phyloP scores from a whole-genome alignment of 257 asterid species.

The Gentiana dahurica region DNA sequence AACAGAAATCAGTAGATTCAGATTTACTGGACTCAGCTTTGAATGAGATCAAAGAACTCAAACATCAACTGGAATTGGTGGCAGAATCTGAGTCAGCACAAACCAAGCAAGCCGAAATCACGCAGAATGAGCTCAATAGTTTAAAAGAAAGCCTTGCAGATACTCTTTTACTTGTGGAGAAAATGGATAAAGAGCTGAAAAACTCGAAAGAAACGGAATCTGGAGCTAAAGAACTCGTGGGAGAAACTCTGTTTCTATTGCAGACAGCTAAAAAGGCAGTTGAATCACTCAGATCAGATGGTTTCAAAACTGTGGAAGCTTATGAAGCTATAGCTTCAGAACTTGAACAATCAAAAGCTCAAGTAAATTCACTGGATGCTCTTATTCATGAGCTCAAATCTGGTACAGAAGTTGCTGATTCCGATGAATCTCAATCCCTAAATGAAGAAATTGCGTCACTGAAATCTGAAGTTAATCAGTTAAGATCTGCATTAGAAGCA shows the following conservation, averaged over 20 bases:
- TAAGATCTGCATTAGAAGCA: slow-evolving; percentile 54
- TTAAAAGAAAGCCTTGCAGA: slow-evolving; percentile 43
- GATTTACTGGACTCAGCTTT: slow-evolving; percentile 46
- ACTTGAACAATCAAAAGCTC: slow-evolving; percentile 62
- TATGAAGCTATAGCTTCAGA: slow-evolving; percentile 37
- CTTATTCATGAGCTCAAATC: slow-evolving; percentile 46
- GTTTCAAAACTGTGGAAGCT: slow-evolving; percentile 38
- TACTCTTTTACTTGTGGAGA: slow-evolving; percentile 46
- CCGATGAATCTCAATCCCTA: slow-evolving; percentile 12
- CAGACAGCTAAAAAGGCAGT: slow-evolving; percentile 53
- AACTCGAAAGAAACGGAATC: slow-evolving; percentile 58
- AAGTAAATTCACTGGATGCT: slow-evolving; percentile 42
- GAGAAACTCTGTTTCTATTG: slow-evolving; percentile 57
- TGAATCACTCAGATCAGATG: slow-evolving; percentile 49
- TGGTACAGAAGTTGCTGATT: slow-evolving; percentile 11
- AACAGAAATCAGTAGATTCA: slow-evolving; percentile 34
- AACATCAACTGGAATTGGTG: slow-evolving; percentile 41
- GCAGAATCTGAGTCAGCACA: slow-evolving; percentile 45
- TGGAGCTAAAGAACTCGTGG: slow-evolving; percentile 36
- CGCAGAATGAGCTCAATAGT: slow-evolving; percentile 30
- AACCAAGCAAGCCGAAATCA: slow-evolving; percentile 30
- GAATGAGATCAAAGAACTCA: slow-evolving; percentile 56
- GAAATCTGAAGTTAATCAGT: slow-evolving; percentile 42
- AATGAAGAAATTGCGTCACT: slow-evolving; percentile 32
- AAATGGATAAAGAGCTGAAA: slow-evolving; percentile 48